Conservation (phyloP, 2,329 filamentous ascomycete genomes). For the Rhytidhysteron rufulum region DNA sequence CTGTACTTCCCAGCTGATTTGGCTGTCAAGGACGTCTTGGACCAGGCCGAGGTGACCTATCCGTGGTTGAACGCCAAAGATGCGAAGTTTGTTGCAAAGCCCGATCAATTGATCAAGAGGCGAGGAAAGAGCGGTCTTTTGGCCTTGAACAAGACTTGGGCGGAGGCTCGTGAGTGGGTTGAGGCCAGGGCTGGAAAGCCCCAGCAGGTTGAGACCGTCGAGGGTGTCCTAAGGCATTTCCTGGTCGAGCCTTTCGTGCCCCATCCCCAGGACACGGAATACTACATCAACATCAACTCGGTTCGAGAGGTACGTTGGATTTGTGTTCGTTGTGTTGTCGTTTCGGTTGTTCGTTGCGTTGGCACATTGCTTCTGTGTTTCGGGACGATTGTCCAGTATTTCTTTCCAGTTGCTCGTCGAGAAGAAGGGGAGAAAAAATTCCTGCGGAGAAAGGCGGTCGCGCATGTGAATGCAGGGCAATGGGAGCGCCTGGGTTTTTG, state of each 20-base stretch:
- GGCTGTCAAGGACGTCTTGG: slow-evolving; percentile 76
- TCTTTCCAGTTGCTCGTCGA: background rate
- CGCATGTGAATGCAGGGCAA: too few species aligned
- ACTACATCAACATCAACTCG: slow-evolving; percentile 99
- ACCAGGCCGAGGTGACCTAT: slow-evolving; percentile 95
- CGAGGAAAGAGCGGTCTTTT: slow-evolving; percentile 98
- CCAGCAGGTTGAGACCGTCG: slow-evolving; percentile 88
- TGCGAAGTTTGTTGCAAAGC: slow-evolving; percentile 96
- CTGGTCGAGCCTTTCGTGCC: slow-evolving; percentile 98
- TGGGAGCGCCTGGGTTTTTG: slow-evolving; percentile 27
- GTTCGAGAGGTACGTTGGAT: slow-evolving; percentile 85
- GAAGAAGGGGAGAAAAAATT: background rate
- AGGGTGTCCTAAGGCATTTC: slow-evolving; percentile 88
- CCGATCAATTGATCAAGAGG: slow-evolving; percentile 99
- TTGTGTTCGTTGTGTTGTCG: slow-evolving; percentile 10
- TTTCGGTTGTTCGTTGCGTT: slow-evolving; percentile 5
- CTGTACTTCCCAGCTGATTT: slow-evolving; percentile 90
- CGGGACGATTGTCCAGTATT: background rate
- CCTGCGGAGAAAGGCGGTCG: background rate
- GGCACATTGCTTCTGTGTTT: background rate
- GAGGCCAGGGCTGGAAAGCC: slow-evolving; percentile 86
- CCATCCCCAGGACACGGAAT: slow-evolving; percentile 91
- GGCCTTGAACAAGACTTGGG: slow-evolving; percentile 94
- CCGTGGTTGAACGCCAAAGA: slow-evolving; percentile 84
- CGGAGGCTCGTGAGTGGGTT: slow-evolving; percentile 91